A percentile compares a stretch with the other conserved stretches of the same genome.
phyloP scores from a whole-genome alignment of 192 early-diverging fungal species.

The Spinellus fusiger region DNA sequence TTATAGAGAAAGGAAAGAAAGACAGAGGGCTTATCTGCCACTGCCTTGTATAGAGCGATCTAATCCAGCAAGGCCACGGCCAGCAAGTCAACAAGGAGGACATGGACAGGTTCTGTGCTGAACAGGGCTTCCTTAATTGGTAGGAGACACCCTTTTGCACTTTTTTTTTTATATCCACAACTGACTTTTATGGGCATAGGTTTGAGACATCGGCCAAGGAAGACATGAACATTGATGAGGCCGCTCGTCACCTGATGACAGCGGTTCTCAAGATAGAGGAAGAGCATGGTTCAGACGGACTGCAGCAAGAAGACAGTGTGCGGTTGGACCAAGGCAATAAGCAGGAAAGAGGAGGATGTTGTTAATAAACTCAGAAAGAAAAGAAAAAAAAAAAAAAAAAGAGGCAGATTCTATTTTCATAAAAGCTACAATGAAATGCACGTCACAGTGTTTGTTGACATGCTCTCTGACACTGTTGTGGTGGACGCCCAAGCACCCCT shows the following conservation, averaged over 20 bases:
- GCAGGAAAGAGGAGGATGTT: conserved; percentile 1
- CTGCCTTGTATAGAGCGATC: conserved; percentile 32
- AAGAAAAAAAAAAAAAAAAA: background rate
- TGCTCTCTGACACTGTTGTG: too few relatives aligned
- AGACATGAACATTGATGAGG: conserved; percentile 55
- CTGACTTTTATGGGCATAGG: conserved; percentile 20
- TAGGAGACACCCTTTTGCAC: background rate
- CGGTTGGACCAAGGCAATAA: conserved; percentile 10
- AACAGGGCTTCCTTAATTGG: conserved; percentile 50
- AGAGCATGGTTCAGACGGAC: conserved; percentile 13
- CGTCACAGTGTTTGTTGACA: too few relatives aligned
- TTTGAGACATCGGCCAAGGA: conserved; percentile 60
- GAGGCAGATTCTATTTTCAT: background rate
- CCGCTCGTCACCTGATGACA: conserved; percentile 42
- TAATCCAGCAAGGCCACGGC: conserved; percentile 29
- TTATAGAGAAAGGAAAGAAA: background rate
- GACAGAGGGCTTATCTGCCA: background rate
- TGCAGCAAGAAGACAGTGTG: background rate
- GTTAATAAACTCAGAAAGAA: background rate
- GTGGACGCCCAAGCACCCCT: too few relatives aligned
- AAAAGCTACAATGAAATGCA: background rate
- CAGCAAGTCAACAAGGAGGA: conserved; percentile 28
- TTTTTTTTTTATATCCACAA: background rate
- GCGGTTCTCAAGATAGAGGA: conserved; percentile 36
- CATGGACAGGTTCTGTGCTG: conserved; percentile 44